Conservation (phyloP, 169 alveolate species). For the Miamiensis avidus region DNA sequence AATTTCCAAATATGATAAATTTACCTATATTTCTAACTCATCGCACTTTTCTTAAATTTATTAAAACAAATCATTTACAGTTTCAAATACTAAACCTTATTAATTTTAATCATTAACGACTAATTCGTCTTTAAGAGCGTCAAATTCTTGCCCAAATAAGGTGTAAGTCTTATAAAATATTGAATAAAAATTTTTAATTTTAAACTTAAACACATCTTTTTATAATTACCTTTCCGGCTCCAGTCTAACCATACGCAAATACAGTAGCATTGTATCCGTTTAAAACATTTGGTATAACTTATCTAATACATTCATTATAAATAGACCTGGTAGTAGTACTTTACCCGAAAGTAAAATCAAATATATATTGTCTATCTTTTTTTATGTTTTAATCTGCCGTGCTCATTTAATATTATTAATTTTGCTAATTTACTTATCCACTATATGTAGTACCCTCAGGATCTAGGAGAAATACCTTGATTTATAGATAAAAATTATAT, state of each 20-base stretch:
- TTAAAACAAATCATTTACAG: neutral
- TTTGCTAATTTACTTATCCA: slow-evolving; percentile 1
- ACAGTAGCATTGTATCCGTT: slow-evolving; percentile 95
- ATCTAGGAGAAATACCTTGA: slow-evolving; percentile 55
- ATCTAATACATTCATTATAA: slow-evolving; percentile 85
- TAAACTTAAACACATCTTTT: neutral
- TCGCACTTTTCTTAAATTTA: neutral
- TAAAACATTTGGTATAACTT: slow-evolving; percentile 84
- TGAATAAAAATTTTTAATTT: too few species aligned
- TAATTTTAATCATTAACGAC: neutral
- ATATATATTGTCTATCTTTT: slow-evolving; percentile 87
- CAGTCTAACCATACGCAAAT: slow-evolving; percentile 98
- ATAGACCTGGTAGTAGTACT: slow-evolving; percentile 83
- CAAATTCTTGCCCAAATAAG: neutral
- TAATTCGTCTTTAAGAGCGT: neutral
- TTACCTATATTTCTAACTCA: slow-evolving; percentile 58
- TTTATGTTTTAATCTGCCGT: slow-evolving; percentile 51
- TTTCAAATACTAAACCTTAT: slow-evolving; percentile 7
- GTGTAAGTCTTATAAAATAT: neutral
- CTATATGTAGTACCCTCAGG: slow-evolving; percentile 53
- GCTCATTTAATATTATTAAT: slow-evolving; percentile 25
- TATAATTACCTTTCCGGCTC: slow-evolving; percentile 98
- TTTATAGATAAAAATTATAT: neutral
- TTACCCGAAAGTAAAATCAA: slow-evolving; percentile 93
- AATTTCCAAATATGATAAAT: slow-evolving; percentile 87